Conservation (phyloP, 768 basidiomycete genomes). For the Lentinula raphanica region DNA sequence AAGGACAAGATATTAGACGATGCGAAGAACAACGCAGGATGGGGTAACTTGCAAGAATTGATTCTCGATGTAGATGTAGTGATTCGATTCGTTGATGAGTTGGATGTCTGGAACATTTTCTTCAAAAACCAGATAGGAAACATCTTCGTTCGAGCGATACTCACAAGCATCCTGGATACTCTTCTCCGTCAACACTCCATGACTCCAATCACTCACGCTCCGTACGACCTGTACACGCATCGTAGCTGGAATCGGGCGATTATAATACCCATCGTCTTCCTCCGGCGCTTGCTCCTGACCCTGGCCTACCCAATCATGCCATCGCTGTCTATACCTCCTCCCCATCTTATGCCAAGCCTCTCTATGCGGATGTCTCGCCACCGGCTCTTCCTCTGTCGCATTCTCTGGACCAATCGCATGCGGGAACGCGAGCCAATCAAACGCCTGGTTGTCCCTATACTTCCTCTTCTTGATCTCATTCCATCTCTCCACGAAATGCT, state of each 20-base stretch:
- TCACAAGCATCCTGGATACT: constrained; percentile 92
- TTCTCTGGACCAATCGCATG: constrained; percentile 57
- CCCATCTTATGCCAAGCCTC: constrained; percentile 57
- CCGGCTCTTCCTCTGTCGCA: constrained; percentile 64
- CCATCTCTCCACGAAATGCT: constrained; percentile 92
- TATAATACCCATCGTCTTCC: constrained; percentile 37
- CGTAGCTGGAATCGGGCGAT: constrained; percentile 37
- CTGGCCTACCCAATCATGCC: constrained; percentile 36
- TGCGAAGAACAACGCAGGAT: constrained; percentile 1
- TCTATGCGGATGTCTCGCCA: constrained; percentile 68
- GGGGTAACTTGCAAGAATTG: constrained; percentile 72
- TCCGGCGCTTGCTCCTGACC: constrained; percentile 28
- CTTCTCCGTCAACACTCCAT: constrained; percentile 83
- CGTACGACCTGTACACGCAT: constrained; percentile 79
- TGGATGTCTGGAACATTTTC: constrained; percentile 68
- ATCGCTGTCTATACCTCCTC: constrained; percentile 55
- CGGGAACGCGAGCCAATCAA: constrained; percentile 68
- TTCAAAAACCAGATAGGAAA: background rate
- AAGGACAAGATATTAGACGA: background rate
- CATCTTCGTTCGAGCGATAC: constrained; percentile 24
- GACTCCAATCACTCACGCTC: constrained; percentile 90
- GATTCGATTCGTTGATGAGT: constrained; percentile 77
- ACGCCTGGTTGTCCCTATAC: constrained; percentile 37
- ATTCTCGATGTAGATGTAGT: constrained; percentile 93
- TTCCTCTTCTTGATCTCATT: constrained; percentile 85